Percentiles rank a stretch among this genome's conserved stretches.
These are phyloP conservation scores for Flaveria linearis DNA, from an alignment of 129 eudicot genomes.

Conservation along the genomic window DNA sequence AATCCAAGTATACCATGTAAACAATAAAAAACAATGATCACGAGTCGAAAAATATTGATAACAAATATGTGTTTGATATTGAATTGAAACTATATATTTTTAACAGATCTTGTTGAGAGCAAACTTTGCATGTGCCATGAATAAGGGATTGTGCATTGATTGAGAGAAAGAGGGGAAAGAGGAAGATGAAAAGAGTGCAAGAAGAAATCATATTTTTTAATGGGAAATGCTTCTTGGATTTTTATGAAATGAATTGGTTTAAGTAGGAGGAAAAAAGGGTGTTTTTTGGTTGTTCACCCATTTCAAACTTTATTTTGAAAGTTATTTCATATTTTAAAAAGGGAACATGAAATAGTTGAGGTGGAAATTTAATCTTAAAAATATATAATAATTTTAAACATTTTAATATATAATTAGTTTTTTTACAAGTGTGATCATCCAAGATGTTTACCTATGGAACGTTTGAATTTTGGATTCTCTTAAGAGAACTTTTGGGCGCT, in stretches of 20 bases:
- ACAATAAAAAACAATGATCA: too few species aligned
- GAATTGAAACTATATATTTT: too few species aligned
- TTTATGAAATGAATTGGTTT: conserved; percentile 14
- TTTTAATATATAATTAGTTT: too few species aligned
- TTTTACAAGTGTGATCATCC: too few species aligned
- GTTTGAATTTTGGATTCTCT: too few species aligned
- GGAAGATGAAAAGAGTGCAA: conserved; percentile 32
- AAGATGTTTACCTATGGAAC: too few species aligned
- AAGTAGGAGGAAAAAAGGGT: conserved; percentile 28
- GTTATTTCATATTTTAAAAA: background rate
- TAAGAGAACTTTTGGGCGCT: too few species aligned
- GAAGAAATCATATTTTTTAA: conserved; percentile 40
- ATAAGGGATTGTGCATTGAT: conserved; percentile 37
- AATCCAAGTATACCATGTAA: too few species aligned
- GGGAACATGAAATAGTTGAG: background rate
- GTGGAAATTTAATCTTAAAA: too few species aligned
- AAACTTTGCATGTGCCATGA: conserved; percentile 46
- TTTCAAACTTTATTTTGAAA: background rate
- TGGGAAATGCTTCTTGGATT: conserved; percentile 1
- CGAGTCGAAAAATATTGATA: too few species aligned
- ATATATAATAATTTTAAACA: too few species aligned
- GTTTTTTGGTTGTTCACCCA: conserved; percentile 2
- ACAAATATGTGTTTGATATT: too few species aligned
- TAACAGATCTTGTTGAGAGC: conserved; percentile 26
- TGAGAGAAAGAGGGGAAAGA: conserved; percentile 24